phyloP scores from a whole-genome alignment of 1,284 basidiomycete genomes.

The Austroboletus niveus region DNA sequence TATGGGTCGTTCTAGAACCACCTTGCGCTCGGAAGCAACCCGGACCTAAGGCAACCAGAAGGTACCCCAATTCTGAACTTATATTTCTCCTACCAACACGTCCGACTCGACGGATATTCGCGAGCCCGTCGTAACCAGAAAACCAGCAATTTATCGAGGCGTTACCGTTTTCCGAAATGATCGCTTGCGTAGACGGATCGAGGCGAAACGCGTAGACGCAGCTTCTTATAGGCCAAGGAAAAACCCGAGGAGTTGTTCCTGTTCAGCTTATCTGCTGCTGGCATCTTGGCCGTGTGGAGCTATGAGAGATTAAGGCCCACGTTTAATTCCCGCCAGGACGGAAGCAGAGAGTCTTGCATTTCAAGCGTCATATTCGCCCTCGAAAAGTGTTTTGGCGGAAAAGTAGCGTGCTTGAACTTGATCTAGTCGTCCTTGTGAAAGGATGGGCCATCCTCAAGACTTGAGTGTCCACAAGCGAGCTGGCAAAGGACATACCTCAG shows the following conservation, averaged over 20 bases:
- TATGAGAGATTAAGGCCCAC: background rate
- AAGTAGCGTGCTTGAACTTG: background rate
- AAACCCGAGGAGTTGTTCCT: conserved; percentile 2
- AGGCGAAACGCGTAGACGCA: background rate
- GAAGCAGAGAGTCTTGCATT: background rate
- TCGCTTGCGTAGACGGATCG: background rate
- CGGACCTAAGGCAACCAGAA: background rate
- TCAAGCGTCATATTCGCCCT: background rate
- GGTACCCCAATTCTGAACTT: background rate
- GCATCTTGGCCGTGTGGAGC: background rate
- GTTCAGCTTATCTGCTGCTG: background rate
- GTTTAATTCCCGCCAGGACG: conserved; percentile 1
- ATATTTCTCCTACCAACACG: background rate
- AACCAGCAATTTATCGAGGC: background rate
- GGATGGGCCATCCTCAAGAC: background rate
- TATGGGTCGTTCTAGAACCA: background rate
- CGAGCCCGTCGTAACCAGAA: background rate
- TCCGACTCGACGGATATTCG: background rate
- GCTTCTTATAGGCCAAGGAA: background rate
- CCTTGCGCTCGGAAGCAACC: background rate
- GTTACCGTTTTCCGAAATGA: background rate
- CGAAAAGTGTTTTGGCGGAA: background rate
- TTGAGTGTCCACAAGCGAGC: background rate
- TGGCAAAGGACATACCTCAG: background rate
- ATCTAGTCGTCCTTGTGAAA: too few relatives aligned